Conservation (phyloP, 352 stramenopile genomes). For the Aphanomyces invadans region DNA sequence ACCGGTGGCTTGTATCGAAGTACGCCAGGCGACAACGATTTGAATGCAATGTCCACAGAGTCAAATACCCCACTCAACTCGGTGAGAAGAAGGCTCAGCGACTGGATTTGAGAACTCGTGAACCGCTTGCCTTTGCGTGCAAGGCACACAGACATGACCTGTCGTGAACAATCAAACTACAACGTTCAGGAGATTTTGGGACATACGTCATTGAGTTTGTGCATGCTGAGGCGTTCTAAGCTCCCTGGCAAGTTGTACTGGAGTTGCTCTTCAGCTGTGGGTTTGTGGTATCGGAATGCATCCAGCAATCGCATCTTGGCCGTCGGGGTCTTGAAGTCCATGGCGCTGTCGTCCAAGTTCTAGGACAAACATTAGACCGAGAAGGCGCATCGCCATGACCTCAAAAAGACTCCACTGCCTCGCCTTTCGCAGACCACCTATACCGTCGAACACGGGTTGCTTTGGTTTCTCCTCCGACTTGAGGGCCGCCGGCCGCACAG, state of each 20-base stretch:
- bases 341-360: conserved; percentile 68
- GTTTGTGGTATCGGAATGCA: conserved; percentile 75
- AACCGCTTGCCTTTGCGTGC: conserved; percentile 75
- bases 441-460: background rate
- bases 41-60: conserved; percentile 45
- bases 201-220: conserved; percentile 63
- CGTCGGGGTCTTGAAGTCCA: conserved; percentile 57
- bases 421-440: background rate
- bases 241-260: conserved; percentile 65
- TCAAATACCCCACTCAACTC: conserved; percentile 46
- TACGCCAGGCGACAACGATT: conserved; percentile 46
- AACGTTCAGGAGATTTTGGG: background rate
- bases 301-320: conserved; percentile 80
- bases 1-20: conserved; percentile 36
- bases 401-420: conserved; percentile 15
- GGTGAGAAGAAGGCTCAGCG: conserved; percentile 42
- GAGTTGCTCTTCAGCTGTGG: conserved; percentile 56
- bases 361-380: conserved; percentile 22
- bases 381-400: background rate
- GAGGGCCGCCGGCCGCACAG: background rate
- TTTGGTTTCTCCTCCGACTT: background rate
- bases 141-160: conserved; percentile 69
- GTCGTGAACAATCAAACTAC: background rate
- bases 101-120: conserved; percentile 58
- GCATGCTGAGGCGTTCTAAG: conserved; percentile 63